Evolutionary conservation across 2,329 filamentous ascomycete genomes (phyloP).

Genomic region (Aureobasidium pullulans): DNA sequence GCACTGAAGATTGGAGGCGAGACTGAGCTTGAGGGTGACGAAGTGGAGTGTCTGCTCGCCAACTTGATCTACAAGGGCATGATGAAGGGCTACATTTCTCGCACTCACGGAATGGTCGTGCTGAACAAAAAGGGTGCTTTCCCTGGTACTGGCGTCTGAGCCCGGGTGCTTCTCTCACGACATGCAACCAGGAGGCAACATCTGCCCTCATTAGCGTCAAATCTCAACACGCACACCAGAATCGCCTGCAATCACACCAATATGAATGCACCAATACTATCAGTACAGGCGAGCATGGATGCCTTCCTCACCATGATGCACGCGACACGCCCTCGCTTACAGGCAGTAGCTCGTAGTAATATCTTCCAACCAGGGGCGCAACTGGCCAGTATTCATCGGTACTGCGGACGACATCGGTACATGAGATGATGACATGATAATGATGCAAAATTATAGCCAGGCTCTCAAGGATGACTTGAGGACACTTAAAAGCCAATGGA

Average conservation of each 20-base stretch:
- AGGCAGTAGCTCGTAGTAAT: no score
- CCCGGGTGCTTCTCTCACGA: no score
- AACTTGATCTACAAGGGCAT: constrained; percentile 74
- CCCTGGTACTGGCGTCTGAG: constrained; percentile 69
- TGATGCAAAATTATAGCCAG: neutral
- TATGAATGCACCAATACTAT: no score
- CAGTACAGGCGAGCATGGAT: no score
- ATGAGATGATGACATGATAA: neutral
- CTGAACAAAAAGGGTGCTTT: constrained; percentile 90
- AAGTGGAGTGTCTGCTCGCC: constrained; percentile 89
- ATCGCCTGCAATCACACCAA: no score
- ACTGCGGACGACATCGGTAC: neutral
- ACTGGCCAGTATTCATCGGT: no score
- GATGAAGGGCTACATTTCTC: constrained; percentile 97
- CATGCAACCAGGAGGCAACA: no score
- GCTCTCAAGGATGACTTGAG: neutral
- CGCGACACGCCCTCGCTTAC: no score
- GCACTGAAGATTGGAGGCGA: constrained; percentile 64
- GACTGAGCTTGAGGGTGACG: constrained; percentile 57
- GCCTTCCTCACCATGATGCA: no score
- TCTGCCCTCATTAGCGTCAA: neutral
- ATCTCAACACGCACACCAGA: neutral
- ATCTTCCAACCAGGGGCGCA: neutral
- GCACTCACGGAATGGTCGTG: constrained; percentile 82
- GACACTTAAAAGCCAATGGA: neutral